Evolutionary conservation across 2,329 filamentous ascomycete species (phyloP), one percentile per base, ranked within the genome.

Genomic region (Aspergillus sp.): DNA sequence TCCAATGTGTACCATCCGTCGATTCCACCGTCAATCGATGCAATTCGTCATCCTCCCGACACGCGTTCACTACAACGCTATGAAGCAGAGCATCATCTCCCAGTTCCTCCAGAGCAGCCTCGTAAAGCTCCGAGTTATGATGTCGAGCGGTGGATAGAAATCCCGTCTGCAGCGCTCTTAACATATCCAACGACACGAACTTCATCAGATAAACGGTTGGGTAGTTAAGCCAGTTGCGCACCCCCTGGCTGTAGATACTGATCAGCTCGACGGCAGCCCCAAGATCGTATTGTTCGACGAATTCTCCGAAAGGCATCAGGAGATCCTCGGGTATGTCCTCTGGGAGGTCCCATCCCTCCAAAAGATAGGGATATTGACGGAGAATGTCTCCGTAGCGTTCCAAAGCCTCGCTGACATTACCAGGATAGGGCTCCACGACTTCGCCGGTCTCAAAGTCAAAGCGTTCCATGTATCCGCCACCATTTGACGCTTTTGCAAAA

Each of bases 51-150:
- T 65, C 59, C 5, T 67, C 65, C 9, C 79, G 75, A 13, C 72
- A 52, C 1, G 73, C 64, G 21, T 65, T 49, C 10, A 72, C 59
- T 2, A 80, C 76, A 0, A 68, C 74, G 51, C 73, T 77, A 10
- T 70, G 69, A 58, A 75, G 75, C 9, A 80, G 63, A 1, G 79
- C 73, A 28, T 79, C 76, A 1, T 69, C 57, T 8, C 72, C 73
- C 1, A 82, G 69, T 25, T 73, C 67, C 1, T 57, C 39, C 10
- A 70, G 69, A 13, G 80, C 75, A 4, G 69, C 71, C 47, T 77
- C 73, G 59, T 80, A 82, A 1, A 82, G 58, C 13, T 65, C 64
- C 15, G 78, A 74, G 53, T 78, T 76, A 64, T 80, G 78, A 32
- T 72, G 65, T 1, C 78, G 73, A 2, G 73, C 70, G 17, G 74